Evolutionary conservation across 768 basidiomycete species (phyloP).

Genomic region (Pulveroboletus sp.): DNA sequence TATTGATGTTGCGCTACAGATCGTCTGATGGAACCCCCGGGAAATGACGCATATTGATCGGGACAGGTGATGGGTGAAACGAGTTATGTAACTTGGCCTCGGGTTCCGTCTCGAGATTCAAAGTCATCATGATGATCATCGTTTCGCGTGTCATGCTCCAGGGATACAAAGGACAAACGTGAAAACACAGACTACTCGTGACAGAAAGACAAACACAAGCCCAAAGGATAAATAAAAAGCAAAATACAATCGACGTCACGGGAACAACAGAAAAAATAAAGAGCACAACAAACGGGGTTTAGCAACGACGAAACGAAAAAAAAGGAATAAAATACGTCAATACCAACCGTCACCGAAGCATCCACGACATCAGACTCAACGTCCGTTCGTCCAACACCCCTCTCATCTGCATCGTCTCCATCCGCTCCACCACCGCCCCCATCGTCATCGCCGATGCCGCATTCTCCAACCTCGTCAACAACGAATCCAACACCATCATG

Average conservation of each 20-base stretch:
- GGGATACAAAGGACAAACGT: background rate
- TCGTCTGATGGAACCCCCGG: too few species aligned
- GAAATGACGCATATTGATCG: too few species aligned
- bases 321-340: background rate
- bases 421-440: constrained; percentile 8
- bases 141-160: background rate
- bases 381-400: constrained; percentile 48
- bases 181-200: background rate
- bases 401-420: constrained; percentile 35
- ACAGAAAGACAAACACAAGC: background rate
- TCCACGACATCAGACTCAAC: constrained; percentile 42
- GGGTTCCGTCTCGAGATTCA: too few species aligned
- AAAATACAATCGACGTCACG: background rate
- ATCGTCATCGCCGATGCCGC: constrained; percentile 40
- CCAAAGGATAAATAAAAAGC: background rate
- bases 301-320: background rate
- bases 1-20: too few species aligned
- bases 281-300: background rate
- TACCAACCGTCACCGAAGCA: constrained; percentile 17
- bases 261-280: background rate
- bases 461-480: constrained; percentile 77
- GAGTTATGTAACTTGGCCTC: too few species aligned
- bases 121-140: too few species aligned
- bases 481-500: constrained; percentile 69
- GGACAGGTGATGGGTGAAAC: too few species aligned